Percentiles rank a stretch among this genome's conserved stretches.
Evolutionary conservation across 2,329 filamentous ascomycete species (phyloP).

Genomic region (Botrytis galanthina): DNA sequence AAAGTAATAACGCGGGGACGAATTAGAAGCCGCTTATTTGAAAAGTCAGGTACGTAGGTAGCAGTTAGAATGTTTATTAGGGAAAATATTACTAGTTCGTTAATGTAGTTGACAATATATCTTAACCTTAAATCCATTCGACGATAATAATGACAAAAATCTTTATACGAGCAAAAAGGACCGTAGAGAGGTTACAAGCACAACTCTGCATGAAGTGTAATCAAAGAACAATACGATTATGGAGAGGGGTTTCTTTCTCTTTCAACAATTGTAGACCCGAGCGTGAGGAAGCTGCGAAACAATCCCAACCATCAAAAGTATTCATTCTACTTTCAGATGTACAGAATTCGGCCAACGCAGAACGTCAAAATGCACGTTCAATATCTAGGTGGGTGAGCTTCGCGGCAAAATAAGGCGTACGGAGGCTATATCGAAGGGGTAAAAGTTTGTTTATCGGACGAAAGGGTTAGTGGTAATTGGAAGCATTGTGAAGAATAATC

Average conservation of each 20-base stretch:
- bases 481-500: not conserved
- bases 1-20: constrained; percentile 8
- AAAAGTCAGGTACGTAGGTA: not conserved
- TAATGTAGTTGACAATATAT: not conserved
- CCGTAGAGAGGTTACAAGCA: not conserved
- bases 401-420: not conserved
- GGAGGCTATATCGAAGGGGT: not conserved
- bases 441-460: not conserved
- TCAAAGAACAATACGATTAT: not conserved
- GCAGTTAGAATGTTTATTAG: not conserved
- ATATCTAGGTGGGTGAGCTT: not conserved
- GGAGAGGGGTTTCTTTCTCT: not conserved
- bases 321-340: not conserved
- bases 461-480: not conserved
- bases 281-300: not conserved
- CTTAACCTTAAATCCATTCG: not conserved
- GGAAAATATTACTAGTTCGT: not conserved
- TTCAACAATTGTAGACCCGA: not conserved
- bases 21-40: not conserved
- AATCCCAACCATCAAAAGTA: not conserved
- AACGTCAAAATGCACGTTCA: not conserved
- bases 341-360: not conserved
- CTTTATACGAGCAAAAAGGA: not conserved
- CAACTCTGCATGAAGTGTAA: not conserved
- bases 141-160: not conserved